phyloP scores from a whole-genome alignment of 31 red algal genomes.

The Asparagopsis taxiformis region DNA sequence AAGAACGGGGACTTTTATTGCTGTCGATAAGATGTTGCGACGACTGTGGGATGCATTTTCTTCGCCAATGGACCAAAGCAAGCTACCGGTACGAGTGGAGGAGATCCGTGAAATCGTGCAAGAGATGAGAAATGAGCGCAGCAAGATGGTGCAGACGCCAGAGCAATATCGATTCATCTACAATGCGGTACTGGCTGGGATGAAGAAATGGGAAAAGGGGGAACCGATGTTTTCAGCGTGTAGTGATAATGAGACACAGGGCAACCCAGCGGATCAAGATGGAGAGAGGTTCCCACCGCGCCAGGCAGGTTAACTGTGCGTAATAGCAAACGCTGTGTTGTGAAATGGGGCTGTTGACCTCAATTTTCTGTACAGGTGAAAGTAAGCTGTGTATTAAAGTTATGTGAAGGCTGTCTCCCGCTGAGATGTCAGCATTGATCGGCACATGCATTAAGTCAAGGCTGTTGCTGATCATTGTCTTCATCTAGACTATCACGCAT shows the following conservation, averaged over 20 bases:
- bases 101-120: conserved; percentile 70
- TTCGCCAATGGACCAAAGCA: not conserved
- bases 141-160: conserved; percentile 91
- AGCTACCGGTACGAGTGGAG: conserved; percentile 61
- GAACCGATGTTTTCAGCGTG: conserved; percentile 17
- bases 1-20: conserved; percentile 86
- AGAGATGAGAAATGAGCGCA: conserved; percentile 71
- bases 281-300: not conserved
- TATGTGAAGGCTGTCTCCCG: conserved; percentile 6
- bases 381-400: conserved; percentile 29
- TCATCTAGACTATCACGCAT: conserved; percentile 1
- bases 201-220: conserved; percentile 41
- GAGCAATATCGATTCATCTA: conserved; percentile 90
- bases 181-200: conserved; percentile 57
- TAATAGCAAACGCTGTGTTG: not conserved
- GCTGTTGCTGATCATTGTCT: not conserved
- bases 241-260: not conserved
- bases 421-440: not conserved
- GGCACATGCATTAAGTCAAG: conserved; percentile 1
- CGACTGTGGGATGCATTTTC: conserved; percentile 51
- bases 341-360: not conserved
- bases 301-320: not conserved
- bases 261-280: not conserved
- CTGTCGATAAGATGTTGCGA: conserved; percentile 77
- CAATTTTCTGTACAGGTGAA: conserved; percentile 19